Evolutionary conservation across 2,329 filamentous ascomycete genomes (phyloP).

Genomic region (Teratosphaeria pseudoeucalypti): DNA sequence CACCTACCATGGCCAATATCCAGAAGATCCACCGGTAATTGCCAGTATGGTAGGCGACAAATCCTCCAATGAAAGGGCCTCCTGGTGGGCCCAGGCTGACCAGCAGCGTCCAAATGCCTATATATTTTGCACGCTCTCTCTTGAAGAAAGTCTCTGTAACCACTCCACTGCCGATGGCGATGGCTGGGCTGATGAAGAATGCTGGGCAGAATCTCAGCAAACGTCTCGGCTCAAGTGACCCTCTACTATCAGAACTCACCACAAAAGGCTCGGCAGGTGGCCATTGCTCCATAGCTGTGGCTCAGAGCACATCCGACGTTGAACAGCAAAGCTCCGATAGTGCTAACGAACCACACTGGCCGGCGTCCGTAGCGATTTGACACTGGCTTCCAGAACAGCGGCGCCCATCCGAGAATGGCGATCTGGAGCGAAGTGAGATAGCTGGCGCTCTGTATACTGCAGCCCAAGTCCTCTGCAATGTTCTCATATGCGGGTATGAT

Average conservation of each 20-base stretch:
- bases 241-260: not conserved
- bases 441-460: constrained; percentile 38
- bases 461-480: constrained; percentile 42
- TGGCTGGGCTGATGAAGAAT: constrained; percentile 39
- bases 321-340: constrained; percentile 37
- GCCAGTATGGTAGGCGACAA: constrained; percentile 41
- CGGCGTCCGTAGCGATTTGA: constrained; percentile 45
- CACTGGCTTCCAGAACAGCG: constrained; percentile 48
- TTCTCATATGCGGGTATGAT: constrained; percentile 46
- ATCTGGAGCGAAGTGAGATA: constrained; percentile 50
- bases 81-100: constrained; percentile 40
- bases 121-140: constrained; percentile 43
- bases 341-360: constrained; percentile 44
- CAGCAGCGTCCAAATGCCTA: constrained; percentile 49
- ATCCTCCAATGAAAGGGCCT: constrained; percentile 31
- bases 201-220: not conserved
- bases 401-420: constrained; percentile 42
- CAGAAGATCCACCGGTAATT: constrained; percentile 33
- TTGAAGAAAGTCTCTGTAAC: constrained; percentile 50
- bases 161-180: constrained; percentile 46
- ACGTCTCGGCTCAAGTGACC: not conserved
- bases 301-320: constrained; percentile 46
- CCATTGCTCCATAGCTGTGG: constrained; percentile 40
- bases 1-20: constrained; percentile 42
- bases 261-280: constrained; percentile 41